phyloP scores from a whole-genome alignment of 805 yeast species.

The Candida alai region DNA sequence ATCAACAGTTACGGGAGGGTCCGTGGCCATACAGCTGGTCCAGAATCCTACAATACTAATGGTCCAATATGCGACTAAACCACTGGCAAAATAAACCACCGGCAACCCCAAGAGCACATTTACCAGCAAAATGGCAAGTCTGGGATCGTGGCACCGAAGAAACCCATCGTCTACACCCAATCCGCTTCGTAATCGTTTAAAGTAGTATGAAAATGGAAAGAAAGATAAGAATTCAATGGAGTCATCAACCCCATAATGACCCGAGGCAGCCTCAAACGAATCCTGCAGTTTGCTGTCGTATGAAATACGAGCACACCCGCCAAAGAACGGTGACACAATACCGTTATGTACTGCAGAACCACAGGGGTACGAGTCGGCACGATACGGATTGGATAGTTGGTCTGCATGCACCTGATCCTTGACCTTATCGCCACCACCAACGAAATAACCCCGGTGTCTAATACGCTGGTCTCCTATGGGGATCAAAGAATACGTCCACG shows the following conservation, averaged over 20 bases:
- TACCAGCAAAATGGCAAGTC: slow-evolving; percentile 50
- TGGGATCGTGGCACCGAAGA: slow-evolving; percentile 65
- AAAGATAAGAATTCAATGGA: slow-evolving; percentile 62
- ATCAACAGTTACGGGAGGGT: slow-evolving; percentile 68
- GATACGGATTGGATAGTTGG: slow-evolving; percentile 57
- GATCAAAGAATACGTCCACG: slow-evolving; percentile 69
- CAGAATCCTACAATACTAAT: slow-evolving; percentile 68
- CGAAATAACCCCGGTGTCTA: slow-evolving; percentile 66
- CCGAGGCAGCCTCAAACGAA: slow-evolving; percentile 45
- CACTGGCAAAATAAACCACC: slow-evolving; percentile 49
- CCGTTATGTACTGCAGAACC: slow-evolving; percentile 91
- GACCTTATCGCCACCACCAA: slow-evolving; percentile 65
- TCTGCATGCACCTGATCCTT: slow-evolving; percentile 6
- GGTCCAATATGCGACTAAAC: slow-evolving; percentile 51
- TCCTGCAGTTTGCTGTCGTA: slow-evolving; percentile 50
- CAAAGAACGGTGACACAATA: slow-evolving; percentile 61
- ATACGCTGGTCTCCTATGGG: slow-evolving; percentile 68
- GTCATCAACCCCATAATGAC: slow-evolving; percentile 50
- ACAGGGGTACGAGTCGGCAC: slow-evolving; percentile 88
- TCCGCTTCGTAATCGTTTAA: slow-evolving; percentile 37
- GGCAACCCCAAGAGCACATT: slow-evolving; percentile 65
- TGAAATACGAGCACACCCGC: slow-evolving; percentile 71
- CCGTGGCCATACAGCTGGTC: slow-evolving; percentile 73
- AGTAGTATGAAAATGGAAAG: slow-evolving; percentile 71
- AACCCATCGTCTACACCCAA: slow-evolving; percentile 12